Evolutionary conservation across 495 filamentous ascomycete species (phyloP), one percentile per base, ranked within the genome.

Genomic region (Aspergillus kassunensis): DNA sequence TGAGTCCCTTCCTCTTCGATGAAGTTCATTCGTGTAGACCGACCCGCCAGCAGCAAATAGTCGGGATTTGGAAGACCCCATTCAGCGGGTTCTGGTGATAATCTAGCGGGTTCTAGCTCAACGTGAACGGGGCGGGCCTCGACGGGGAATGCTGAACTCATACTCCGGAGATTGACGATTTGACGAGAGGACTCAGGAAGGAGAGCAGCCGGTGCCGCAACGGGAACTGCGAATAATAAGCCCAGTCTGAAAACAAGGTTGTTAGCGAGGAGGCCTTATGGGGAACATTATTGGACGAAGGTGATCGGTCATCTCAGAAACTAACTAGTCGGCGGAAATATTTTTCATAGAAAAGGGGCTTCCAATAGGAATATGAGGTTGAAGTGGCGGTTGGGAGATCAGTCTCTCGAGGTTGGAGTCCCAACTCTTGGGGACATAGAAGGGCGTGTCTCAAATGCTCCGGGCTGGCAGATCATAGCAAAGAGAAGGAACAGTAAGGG

Each of bases 71-170:
- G 54, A 60, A 35, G 52, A 51, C 57, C 56, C 60, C 56, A 56
- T 50, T 37, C 21, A 53, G 51, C 49, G 29, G 54, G 51, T 63
- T 63, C 60, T 60, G 60, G 57, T 48, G 57, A 54, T 47, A 48
- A 53, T 63, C 60, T 63, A 59, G 60, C 50, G 56, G 54, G 39
- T 60, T 63, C 60, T 63, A 63, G 60, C 57, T 50, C 55, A 16
- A 44, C 39, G 41, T 53, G 59, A 55, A 52, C 51, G 47, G 54
- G 49, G 44, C 54, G 23, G 51, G 12, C 35, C 30, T 46, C 33
- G 48, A 27, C 33, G 49, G 31, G 37, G 25, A 51, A 15, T 33
- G 29, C 51, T 33, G 40, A 43, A 53, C 47, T 54, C 56, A 54
- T 57, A 54, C 10, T 25, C 39, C 21, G 21, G 11, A 45, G 20